Evolutionary conservation across 1,284 basidiomycete genomes (phyloP).

Genomic region (Ceratobasidium sp.): DNA sequence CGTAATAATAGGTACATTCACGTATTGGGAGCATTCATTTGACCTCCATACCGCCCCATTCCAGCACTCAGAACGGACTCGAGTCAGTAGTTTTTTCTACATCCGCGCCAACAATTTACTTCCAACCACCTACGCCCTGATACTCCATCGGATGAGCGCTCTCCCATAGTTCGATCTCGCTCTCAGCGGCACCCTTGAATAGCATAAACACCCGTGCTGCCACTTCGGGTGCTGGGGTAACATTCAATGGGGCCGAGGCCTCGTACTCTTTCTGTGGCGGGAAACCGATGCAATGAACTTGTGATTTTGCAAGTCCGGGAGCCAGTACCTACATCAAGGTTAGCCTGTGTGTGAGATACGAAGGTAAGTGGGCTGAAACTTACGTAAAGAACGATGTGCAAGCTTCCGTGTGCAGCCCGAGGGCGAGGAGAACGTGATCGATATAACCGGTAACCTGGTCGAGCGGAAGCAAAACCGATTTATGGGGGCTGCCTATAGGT

Average conservation of each 20-base stretch:
- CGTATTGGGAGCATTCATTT: no score
- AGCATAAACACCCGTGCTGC: conserved; percentile 58
- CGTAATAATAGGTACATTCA: no score
- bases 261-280: conserved; percentile 54
- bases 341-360: conserved; percentile 11
- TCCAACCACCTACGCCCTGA: conserved; percentile 42
- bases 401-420: conserved; percentile 54
- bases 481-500: conserved; percentile 38
- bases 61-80: conserved; percentile 49
- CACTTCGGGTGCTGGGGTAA: conserved; percentile 54
- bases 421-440: conserved; percentile 47
- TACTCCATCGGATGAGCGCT: conserved; percentile 41
- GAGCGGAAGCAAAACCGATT: conserved; percentile 49
- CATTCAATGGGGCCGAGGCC: conserved; percentile 50
- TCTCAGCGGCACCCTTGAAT: conserved; percentile 51
- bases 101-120: conserved; percentile 46
- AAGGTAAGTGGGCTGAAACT: conserved; percentile 42
- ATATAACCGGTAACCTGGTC: conserved; percentile 49
- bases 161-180: conserved; percentile 44
- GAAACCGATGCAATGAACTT: conserved; percentile 56
- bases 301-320: conserved; percentile 53
- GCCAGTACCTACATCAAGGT: conserved; percentile 50
- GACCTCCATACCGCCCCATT: conserved; percentile 53
- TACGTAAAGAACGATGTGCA: conserved; percentile 55
- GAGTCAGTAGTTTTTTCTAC: conserved; percentile 41